Evolutionary conservation across 352 stramenopile species (phyloP).

Genomic region (Globisporangium yorkense): DNA sequence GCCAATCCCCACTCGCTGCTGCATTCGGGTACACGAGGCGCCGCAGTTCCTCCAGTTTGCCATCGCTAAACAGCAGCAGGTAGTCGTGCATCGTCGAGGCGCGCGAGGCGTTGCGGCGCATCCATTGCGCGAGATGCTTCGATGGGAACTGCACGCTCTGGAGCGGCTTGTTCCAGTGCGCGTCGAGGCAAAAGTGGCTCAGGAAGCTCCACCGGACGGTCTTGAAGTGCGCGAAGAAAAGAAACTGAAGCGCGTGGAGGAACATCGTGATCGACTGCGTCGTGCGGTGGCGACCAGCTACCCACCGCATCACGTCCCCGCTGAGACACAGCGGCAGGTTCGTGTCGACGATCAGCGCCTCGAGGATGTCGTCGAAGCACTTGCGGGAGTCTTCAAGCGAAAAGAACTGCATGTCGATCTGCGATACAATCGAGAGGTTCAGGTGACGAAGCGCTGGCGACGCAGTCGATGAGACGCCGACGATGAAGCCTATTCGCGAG

Average conservation of each 20-base stretch:
- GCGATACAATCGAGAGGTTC: constrained; percentile 38
- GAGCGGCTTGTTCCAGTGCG: constrained; percentile 20
- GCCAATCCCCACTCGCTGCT: constrained; percentile 17
- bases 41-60: constrained; percentile 15
- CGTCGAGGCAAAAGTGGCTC: constrained; percentile 29
- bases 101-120: constrained; percentile 8
- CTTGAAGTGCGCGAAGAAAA: constrained; percentile 62
- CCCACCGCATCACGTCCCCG: constrained; percentile 36
- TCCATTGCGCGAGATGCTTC: constrained; percentile 16
- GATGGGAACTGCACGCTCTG: constrained; percentile 10
- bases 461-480: constrained; percentile 61
- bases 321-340: constrained; percentile 50
- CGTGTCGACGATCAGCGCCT: constrained; percentile 59
- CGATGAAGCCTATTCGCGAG: constrained; percentile 43
- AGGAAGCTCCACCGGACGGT: constrained; percentile 54
- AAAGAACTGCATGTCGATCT: constrained; percentile 74
- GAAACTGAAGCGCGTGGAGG: constrained; percentile 49
- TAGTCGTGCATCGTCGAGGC: constrained; percentile 17
- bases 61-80: constrained; percentile 29
- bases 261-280: constrained; percentile 68
- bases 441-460: constrained; percentile 65
- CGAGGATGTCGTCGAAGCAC: constrained; percentile 68
- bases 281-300: constrained; percentile 40
- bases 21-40: constrained; percentile 4
- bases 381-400: constrained; percentile 69